Conservation (phyloP, 2,329 filamentous ascomycete genomes). For the Pseudogymnoascus sp. region DNA sequence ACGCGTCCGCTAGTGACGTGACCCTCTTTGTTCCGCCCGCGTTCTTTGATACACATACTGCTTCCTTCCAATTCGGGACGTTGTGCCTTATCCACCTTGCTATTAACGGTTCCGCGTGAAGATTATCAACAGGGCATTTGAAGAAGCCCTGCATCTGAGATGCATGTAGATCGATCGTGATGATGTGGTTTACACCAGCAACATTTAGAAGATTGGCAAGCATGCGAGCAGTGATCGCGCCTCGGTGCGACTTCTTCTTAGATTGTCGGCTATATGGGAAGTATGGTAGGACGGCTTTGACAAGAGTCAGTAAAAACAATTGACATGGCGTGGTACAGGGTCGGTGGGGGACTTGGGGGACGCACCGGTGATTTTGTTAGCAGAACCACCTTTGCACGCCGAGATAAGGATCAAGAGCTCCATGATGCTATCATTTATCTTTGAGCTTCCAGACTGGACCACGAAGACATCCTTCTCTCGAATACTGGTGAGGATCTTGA, state of each 20-base stretch:
- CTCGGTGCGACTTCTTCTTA: slow-evolving; percentile 96
- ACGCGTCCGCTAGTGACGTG: slow-evolving; percentile 86
- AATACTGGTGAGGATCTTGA: slow-evolving; percentile 66
- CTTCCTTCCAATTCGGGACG: slow-evolving; percentile 78
- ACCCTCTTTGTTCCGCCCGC: slow-evolving; percentile 95
- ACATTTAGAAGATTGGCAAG: slow-evolving; percentile 89
- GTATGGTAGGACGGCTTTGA: slow-evolving; percentile 75
- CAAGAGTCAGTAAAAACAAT: slow-evolving; percentile 17
- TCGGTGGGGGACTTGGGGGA: slow-evolving; percentile 14
- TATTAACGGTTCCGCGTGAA: slow-evolving; percentile 91
- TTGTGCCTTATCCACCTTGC: slow-evolving; percentile 92
- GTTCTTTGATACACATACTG: slow-evolving; percentile 97
- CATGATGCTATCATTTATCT: slow-evolving; percentile 99
- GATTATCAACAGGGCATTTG: slow-evolving; percentile 92
- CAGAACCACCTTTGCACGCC: slow-evolving; percentile 94
- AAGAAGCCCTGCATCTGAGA: slow-evolving; percentile 99
- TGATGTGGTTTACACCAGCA: slow-evolving; percentile 93
- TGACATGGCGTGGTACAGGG: background rate
- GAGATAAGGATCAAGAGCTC: slow-evolving; percentile 99
- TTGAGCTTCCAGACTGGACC: slow-evolving; percentile 89
- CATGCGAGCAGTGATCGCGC: slow-evolving; percentile 95
- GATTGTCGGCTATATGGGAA: slow-evolving; percentile 99
- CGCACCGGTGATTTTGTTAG: slow-evolving; percentile 91
- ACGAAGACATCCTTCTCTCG: slow-evolving; percentile 99
- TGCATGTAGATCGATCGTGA: slow-evolving; percentile 92